Evolutionary conservation across 192 early-diverging fungal genomes (phyloP), one percentile per base, ranked within the genome.

Genomic region (Dissophora ornata): DNA sequence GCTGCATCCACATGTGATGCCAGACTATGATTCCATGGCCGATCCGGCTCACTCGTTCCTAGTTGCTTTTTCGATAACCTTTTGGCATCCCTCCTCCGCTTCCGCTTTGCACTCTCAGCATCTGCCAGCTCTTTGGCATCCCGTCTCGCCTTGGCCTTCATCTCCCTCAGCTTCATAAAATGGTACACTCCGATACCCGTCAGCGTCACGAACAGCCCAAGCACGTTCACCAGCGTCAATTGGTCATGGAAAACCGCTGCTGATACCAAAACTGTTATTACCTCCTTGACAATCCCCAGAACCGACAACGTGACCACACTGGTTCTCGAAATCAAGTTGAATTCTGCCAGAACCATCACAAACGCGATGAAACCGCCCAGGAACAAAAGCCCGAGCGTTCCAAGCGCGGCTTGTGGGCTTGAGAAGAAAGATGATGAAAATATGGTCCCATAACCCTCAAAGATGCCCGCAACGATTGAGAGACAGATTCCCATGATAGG

Each of bases 241-340:
- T 85, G 71, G 66, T 98, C 96, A n/a, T 89, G 87, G 79, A 97
- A 98, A 21, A 95, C 83, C 24, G 92, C 10, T 8, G 84, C 75
- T 0, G 93, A 91, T 1, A 92, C 79, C 10, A 86, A 74, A 18
- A 98, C 89, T 24, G 95, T 96, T 11, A 91, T 77, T 1, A 98
- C 90, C 74, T 98, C 96, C 85, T 91, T 92, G 63, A 94, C 74
- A 67, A 92, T 96, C 18, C 96, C 96, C 4, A 90, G 91, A 1
- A 96, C 90, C n/a, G 94, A 95, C 38, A 98, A 80, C 0, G 96
- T 92, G 5, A 98, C 86, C 3, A 94, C 94, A 6, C 90, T 93
- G 0, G 94, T 96, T 46, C 85, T 80, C 11, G 90, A 82, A 70
- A 98, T 96, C 36, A 96, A 70, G 33, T 88, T 82, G 79, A 91